These are phyloP conservation scores for Amylostereum chailletii DNA, from an alignment of 1,284 basidiomycete genomes.

Conservation along the genomic window DNA sequence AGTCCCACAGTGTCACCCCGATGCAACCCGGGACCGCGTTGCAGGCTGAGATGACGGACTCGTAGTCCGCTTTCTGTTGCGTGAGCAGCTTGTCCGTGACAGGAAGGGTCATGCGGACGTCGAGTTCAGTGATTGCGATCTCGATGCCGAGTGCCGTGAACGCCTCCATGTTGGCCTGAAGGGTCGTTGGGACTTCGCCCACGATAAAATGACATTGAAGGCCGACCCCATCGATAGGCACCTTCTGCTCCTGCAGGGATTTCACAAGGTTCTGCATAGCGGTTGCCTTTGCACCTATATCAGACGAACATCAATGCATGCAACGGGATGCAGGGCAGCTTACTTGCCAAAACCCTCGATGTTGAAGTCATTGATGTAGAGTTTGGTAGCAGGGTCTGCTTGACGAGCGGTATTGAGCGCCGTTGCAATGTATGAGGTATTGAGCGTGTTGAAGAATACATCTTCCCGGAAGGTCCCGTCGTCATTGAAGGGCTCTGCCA, in stretches of 20 bases:
- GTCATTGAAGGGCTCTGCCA: slow-evolving; percentile 43
- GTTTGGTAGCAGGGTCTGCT: slow-evolving; percentile 2
- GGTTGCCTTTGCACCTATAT: slow-evolving; percentile 38
- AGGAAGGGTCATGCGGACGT: slow-evolving; percentile 49
- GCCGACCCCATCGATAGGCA: slow-evolving; percentile 52
- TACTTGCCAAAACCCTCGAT: background rate
- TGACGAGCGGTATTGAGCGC: slow-evolving; percentile 16
- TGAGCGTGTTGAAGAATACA: slow-evolving; percentile 40
- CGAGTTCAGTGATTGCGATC: slow-evolving; percentile 52
- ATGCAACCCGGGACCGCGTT: slow-evolving; percentile 38
- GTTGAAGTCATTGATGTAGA: slow-evolving; percentile 5
- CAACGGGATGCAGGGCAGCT: background rate
- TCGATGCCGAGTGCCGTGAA: slow-evolving; percentile 47
- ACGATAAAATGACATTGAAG: slow-evolving; percentile 47
- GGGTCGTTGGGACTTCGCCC: slow-evolving; percentile 34
- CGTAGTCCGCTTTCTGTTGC: slow-evolving; percentile 48
- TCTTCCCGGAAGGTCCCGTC: slow-evolving; percentile 40
- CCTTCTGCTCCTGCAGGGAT: slow-evolving; percentile 31
- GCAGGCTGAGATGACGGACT: slow-evolving; percentile 44
- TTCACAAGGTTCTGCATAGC: slow-evolving; percentile 43
- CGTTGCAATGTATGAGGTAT: slow-evolving; percentile 30
- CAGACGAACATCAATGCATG: background rate
- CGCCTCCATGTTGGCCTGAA: slow-evolving; percentile 35
- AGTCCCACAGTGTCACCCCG: slow-evolving; percentile 48
- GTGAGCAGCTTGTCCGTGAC: slow-evolving; percentile 34